These are phyloP conservation scores for Tulasnella sp. DNA, from an alignment of 768 basidiomycete species.

Conservation along the genomic window DNA sequence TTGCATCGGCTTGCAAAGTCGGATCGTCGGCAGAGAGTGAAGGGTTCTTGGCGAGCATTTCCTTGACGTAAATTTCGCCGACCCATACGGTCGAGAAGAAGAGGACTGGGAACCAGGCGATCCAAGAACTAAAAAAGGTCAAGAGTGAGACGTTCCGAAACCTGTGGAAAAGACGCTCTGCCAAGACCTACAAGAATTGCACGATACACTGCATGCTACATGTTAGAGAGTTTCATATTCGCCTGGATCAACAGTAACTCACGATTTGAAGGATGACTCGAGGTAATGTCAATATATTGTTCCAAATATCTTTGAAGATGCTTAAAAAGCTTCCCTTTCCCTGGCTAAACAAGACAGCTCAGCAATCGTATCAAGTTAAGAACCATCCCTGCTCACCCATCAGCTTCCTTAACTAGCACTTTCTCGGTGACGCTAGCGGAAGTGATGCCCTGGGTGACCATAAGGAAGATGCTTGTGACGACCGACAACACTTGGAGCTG, in stretches of 20 bases:
- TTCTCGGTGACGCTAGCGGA: conserved; percentile 40
- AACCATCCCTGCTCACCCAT: conserved; percentile 21
- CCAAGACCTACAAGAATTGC: conserved; percentile 60
- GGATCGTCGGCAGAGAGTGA: background rate
- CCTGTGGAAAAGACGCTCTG: background rate
- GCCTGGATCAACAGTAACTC: conserved; percentile 25
- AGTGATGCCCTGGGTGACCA: conserved; percentile 53
- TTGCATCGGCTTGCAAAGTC: conserved; percentile 45
- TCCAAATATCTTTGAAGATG: conserved; percentile 54
- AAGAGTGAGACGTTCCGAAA: background rate
- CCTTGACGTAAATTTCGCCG: conserved; percentile 10
- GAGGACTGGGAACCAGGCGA: conserved; percentile 48
- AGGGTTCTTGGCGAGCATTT: conserved; percentile 1
- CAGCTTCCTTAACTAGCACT: conserved; percentile 41
- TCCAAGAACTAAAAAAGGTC: conserved; percentile 45
- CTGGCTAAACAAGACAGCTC: background rate
- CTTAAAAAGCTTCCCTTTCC: conserved; percentile 26
- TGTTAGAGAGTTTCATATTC: background rate
- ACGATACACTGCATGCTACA: conserved; percentile 45
- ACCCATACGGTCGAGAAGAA: conserved; percentile 16
- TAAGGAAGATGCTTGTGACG: conserved; percentile 54
- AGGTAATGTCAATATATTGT: conserved; percentile 57
- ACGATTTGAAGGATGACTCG: conserved; percentile 70
- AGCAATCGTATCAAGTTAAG: background rate
- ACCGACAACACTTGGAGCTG: conserved; percentile 76